Evolutionary conservation across 2,329 filamentous ascomycete genomes (phyloP).

Genomic region (Alternaria tenuissima): DNA sequence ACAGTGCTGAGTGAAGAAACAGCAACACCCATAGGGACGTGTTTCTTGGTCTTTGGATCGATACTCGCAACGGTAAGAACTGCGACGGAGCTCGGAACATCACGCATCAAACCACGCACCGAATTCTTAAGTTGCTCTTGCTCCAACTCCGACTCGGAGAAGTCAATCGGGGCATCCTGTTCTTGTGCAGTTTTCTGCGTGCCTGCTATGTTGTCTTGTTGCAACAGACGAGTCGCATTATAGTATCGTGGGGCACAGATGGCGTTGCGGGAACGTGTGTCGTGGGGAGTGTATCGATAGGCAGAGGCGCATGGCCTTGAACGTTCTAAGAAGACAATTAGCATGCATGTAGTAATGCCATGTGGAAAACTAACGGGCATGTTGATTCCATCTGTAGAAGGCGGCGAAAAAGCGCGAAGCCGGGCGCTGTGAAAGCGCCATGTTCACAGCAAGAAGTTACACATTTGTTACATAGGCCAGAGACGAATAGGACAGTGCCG

Average conservation of each 20-base stretch:
- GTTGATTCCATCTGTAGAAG: slow-evolving; percentile 55
- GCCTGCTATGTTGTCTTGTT: slow-evolving; percentile 8
- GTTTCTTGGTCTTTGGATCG: slow-evolving; percentile 20
- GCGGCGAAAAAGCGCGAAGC: slow-evolving; percentile 53
- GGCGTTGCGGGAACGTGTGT: not conserved
- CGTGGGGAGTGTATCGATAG: not conserved
- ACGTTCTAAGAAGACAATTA: slow-evolving; percentile 18
- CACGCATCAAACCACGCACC: slow-evolving; percentile 58
- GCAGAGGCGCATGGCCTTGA: slow-evolving; percentile 9
- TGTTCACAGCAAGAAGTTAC: slow-evolving; percentile 3
- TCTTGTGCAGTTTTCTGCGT: slow-evolving; percentile 3
- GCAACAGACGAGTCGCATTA: slow-evolving; percentile 21
- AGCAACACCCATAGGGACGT: slow-evolving; percentile 56
- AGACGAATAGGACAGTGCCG: not conserved
- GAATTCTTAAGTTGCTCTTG: slow-evolving; percentile 16
- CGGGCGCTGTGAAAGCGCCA: slow-evolving; percentile 33
- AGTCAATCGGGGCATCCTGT: slow-evolving; percentile 1
- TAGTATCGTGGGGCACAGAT: slow-evolving; percentile 14
- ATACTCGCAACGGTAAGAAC: slow-evolving; percentile 57
- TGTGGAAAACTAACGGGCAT: slow-evolving; percentile 28
- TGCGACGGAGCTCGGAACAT: slow-evolving; percentile 65
- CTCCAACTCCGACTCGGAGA: slow-evolving; percentile 8
- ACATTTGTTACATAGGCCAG: not conserved
- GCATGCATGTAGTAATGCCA: not conserved
- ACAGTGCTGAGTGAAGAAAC: slow-evolving; percentile 70